A percentile compares a stretch with the other conserved stretches of the same genome.
phyloP scores from a whole-genome alignment of 1,284 basidiomycete genomes.

The Baeospora myosura region DNA sequence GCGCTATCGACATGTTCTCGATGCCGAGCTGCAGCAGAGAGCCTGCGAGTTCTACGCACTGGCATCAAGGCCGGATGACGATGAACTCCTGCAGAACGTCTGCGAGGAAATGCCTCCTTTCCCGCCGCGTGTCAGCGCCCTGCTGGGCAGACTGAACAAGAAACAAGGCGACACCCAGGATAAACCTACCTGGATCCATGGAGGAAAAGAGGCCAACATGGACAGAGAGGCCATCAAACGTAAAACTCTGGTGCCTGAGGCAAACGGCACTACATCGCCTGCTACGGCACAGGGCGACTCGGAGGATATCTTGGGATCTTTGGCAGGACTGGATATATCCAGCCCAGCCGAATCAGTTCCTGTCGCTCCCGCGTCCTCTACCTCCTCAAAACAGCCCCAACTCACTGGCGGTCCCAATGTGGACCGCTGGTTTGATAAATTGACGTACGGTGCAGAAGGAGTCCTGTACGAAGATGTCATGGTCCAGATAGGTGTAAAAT shows the following conservation, averaged over 20 bases:
- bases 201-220: conserved; percentile 85
- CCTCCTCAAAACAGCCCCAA: conserved; percentile 33
- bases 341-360: conserved; percentile 25
- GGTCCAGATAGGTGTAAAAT: conserved; percentile 94
- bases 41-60: conserved; percentile 95
- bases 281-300: conserved; percentile 19
- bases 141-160: conserved; percentile 79
- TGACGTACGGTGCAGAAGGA: conserved; percentile 78
- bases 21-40: conserved; percentile 95
- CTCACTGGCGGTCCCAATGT: conserved; percentile 64
- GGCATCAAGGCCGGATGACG: conserved; percentile 75
- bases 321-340: conserved; percentile 78
- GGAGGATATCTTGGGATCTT: conserved; percentile 64
- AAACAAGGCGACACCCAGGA: conserved; percentile 88
- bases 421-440: conserved; percentile 85
- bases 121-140: conserved; percentile 87
- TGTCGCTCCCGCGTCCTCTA: background rate
- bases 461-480: conserved; percentile 94
- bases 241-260: conserved; percentile 30
- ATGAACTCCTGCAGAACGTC: conserved; percentile 88
- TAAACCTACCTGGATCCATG: conserved; percentile 93
- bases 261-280: conserved; percentile 21
- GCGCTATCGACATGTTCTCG: conserved; percentile 95
- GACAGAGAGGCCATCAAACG: conserved; percentile 55
- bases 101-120: conserved; percentile 99